Evolutionary conservation across 495 filamentous ascomycete species (phyloP), one percentile per base, ranked within the genome.

Genomic region (Trichoderma asperelloides): DNA sequence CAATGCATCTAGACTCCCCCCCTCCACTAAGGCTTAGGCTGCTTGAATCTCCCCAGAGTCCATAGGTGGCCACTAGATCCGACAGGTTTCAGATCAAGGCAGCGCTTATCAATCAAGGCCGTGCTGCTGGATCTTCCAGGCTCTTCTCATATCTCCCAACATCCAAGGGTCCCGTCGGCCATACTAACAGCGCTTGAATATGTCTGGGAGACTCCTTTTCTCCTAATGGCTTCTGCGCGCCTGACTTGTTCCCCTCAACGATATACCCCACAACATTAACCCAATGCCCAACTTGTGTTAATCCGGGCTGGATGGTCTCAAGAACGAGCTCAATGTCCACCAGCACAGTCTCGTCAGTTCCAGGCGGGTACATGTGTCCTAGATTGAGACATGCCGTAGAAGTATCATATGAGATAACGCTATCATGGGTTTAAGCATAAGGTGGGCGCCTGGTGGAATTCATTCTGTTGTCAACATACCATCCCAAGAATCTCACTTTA

Each of bases 401-500:
- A 18, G 83, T 75, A 63, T 84, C 80, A 76, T 98, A 97, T 49
- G 79, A 78, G 60, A 79, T 81, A 43, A 96, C 90, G 73, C 92
- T 96, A 69, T 69, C 65, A 57, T 68, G 71, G 65, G 69, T 40
- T 51, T 41, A 30, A 65, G 30, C 33, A 51, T 18, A 8, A 21
- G 11, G 11, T 23, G 16, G 15, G n/a, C 7, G 16, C 7, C 8
- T 11, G 21, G 21, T 40, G 33, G 33, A 25, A 23, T 13, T 41
- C 8, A 18, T 63, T 27, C 15, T 4, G 43, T 4, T 5, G 7
- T 47, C 0, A 9, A 23, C 87, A 79, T 82, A 95, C 93, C 94
- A 97, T 76, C 92, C 93, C 28, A 97, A 81, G 77, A 97, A 96
- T 65, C 94, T 87, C 68, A 97, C 86, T 77, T 97, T 97, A 16